Base-by-base conservation (phyloP, 2,329 filamentous ascomycete genomes). In the Periconia macrospinosa region DNA sequence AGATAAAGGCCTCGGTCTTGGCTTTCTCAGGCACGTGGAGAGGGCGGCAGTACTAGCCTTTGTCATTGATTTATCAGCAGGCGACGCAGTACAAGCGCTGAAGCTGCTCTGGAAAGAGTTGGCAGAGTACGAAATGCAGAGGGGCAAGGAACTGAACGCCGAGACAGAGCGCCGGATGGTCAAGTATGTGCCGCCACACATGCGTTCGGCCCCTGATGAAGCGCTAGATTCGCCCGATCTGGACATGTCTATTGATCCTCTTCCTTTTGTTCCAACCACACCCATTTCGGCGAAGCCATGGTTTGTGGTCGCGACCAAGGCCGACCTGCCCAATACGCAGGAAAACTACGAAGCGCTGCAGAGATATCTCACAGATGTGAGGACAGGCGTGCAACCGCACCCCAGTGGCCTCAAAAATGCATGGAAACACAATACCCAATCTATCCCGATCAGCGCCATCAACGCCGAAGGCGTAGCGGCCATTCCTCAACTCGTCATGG, bases 291-390 rank as follows among this genome's bases (percentile, higher is more conserved):
- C 84, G 33, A 99, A 99, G 77, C 92, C 94, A 1, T 99, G 94
- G 94, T 94, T 96, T 66, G 92, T 97, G 6, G 86, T 97, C 42
- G 93, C 91, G 1, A 97, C 92, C 18, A 97, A 97, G 75, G 92
- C 91, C 1, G 93, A 97, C 71, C 72, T 96, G 50, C 84, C 87
- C 3, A 83, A 83, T 2, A 96, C 94, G 1, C 84, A 92, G 71
- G 83, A 86, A 20, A 95, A 94, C 69, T 99, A 91, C 71, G 75
- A 73, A 35, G 75, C 77, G 48, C 77, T 99, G 61, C 86, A 86
- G 60, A 75, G 76, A 9, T 96, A 97, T 73, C 75, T 99, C 3
- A 79, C 83, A 5, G 78, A 77, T 3, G 81, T 97, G 20, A 83
- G 83, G 48, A 78, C 77, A 1, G 87, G 88, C 1, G 74, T 77